Conservation (phyloP, 2,329 filamentous ascomycete species). For the Epichloe festucae region DNA sequence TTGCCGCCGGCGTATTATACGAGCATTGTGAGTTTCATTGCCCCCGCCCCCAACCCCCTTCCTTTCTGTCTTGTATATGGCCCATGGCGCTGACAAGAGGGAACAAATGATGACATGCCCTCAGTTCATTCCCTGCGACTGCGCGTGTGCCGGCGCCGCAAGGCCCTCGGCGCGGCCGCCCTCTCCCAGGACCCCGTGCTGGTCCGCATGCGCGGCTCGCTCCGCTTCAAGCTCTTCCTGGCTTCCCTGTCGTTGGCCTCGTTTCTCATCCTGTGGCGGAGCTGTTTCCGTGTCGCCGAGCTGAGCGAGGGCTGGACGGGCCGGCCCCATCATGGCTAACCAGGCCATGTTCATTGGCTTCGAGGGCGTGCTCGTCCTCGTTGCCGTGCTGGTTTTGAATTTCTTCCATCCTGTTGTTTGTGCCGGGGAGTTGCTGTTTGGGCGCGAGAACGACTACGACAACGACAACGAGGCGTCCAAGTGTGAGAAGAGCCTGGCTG, state of each 20-base stretch:
- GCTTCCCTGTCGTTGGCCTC: conserved; percentile 42
- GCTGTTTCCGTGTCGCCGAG: conserved; percentile 53
- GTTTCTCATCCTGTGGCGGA: conserved; percentile 50
- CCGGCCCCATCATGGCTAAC: conserved; percentile 40
- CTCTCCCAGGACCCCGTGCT: conserved; percentile 26
- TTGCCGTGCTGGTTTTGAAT: conserved; percentile 32
- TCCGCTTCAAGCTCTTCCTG: conserved; percentile 40
- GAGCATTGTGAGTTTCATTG: conserved; percentile 25
- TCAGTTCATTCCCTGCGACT: conserved; percentile 47
- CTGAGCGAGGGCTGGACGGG: conserved; percentile 51
- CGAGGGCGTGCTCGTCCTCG: conserved; percentile 39
- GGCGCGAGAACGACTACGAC: conserved; percentile 13
- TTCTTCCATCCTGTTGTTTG: conserved; percentile 20
- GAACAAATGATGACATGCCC: background rate
- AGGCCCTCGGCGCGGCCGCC: conserved; percentile 12
- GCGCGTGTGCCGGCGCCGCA: conserved; percentile 19
- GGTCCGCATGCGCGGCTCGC: conserved; percentile 25
- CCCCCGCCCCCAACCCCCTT: no score
- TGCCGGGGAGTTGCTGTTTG: conserved; percentile 15
- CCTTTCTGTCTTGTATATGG: background rate
- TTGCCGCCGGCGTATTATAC: conserved; percentile 35
- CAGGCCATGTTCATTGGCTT: conserved; percentile 45
- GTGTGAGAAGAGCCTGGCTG: background rate
- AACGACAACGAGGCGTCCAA: conserved; percentile 10
- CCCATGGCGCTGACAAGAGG: no score